A percentile compares a stretch with the other conserved stretches of the same genome.
Conservation (phyloP, 139 green algal genomes). For the Trebouxia sp. region DNA sequence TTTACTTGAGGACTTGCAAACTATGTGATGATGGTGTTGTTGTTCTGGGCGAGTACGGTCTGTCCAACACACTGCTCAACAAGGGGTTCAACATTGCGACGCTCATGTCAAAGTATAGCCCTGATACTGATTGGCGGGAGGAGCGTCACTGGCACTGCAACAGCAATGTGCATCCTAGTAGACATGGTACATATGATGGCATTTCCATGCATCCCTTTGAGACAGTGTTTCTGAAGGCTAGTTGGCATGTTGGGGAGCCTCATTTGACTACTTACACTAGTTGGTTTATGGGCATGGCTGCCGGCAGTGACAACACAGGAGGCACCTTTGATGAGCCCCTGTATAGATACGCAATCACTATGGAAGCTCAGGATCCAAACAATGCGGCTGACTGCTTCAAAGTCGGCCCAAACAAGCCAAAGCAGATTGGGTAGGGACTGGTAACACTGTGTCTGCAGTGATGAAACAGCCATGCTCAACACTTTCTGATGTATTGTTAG, state of each 20-base stretch:
- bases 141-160: constrained; percentile 67
- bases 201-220: constrained; percentile 80
- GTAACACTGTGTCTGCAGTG: neutral
- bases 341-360: constrained; percentile 62
- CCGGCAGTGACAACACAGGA: constrained; percentile 57
- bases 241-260: constrained; percentile 75
- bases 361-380: constrained; percentile 45
- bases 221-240: constrained; percentile 79
- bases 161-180: constrained; percentile 74
- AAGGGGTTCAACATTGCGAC: constrained; percentile 70
- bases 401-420: neutral
- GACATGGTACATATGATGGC: constrained; percentile 72
- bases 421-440: neutral
- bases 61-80: constrained; percentile 56
- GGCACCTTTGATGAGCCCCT: constrained; percentile 63
- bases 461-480: no score
- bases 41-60: constrained; percentile 70
- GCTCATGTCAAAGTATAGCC: constrained; percentile 67
- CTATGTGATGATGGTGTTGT: constrained; percentile 65
- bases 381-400: constrained; percentile 47
- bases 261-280: constrained; percentile 61
- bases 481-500: no score
- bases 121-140: constrained; percentile 46
- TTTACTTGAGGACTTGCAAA: constrained; percentile 69
- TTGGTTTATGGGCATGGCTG: constrained; percentile 48